Evolutionary conservation across 1,284 basidiomycete species (phyloP), one percentile per base, ranked within the genome.

Genomic region (Ganoderma lucidum): DNA sequence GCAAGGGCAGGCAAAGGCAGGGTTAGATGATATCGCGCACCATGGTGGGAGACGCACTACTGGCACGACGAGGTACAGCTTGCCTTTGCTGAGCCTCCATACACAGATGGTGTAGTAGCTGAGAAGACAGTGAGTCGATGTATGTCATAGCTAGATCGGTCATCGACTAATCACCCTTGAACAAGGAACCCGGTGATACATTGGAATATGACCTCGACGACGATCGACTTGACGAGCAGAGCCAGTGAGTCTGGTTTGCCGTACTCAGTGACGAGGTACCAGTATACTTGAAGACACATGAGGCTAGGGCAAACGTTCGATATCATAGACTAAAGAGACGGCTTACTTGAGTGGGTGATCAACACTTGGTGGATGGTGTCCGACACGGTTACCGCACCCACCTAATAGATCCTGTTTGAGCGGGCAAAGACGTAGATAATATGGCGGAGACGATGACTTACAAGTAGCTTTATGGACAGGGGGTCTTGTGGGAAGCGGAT

Each of bases 131-230:
- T 60, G 41, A 60, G 23, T 23, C 12, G 15, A 37, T 23, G 35
- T 41, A n/a, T 2, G 63, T 23, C 23, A 67, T 28, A 10, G 53
- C 6, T 35, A 6, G 14, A 64, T 51, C 44, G 67, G n/a, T 14
- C 35, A 39, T 35, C 63, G 39, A 28, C 15, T 30, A 23, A 80
- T 59, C 69, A 87, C 86, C 82, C 79, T 83, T 88, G 87, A 0
- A 88, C 87, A 12, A 88, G 76, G 28, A 88, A 75, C 2, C 86
- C 86, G 55, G 87, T 85, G 65, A 87, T 80, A 3, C 84, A 86
- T 86, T 88, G 65, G 75, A 88, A 87, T 42, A 88, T 72, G 8
- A 88, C 86, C 77, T 88, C 86, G 32, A 87, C 80, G 65, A 87
- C 72, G 62, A 87, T 82, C 69, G 85, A 86, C 84, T 86, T 87